Conservation (phyloP, 139 green algal species). For the Chlorella sp. region DNA sequence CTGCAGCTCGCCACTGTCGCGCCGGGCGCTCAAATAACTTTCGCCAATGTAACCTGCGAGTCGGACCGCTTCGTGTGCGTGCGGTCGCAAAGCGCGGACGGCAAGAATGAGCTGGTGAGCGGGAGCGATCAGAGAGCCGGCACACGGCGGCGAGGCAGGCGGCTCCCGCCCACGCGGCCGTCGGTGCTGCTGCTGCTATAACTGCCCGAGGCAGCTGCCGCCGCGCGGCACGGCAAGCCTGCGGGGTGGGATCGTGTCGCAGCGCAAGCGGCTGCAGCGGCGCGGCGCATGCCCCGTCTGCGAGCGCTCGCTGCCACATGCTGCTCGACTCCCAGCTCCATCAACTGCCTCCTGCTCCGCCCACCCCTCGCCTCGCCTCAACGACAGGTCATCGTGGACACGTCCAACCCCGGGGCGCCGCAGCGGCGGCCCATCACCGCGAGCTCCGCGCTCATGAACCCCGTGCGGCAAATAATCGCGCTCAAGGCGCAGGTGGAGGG, state of each 20-base stretch:
- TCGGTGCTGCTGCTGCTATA: too few species aligned
- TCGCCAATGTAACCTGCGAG: conserved; percentile 98
- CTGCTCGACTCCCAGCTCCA: too few species aligned
- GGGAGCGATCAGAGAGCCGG: background rate
- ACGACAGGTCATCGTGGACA: conserved; percentile 92
- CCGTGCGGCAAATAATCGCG: conserved; percentile 92
- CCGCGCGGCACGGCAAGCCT: too few species aligned
- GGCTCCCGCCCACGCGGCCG: too few species aligned
- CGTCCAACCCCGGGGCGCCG: conserved; percentile 73
- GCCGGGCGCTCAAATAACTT: conserved; percentile 94
- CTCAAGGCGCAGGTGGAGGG: conserved; percentile 80
- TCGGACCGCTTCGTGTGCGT: conserved; percentile 97
- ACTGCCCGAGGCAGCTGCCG: too few species aligned
- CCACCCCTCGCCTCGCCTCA: too few species aligned
- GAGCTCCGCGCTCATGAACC: conserved; percentile 96
- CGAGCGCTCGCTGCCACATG: too few species aligned
- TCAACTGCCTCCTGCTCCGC: too few species aligned
- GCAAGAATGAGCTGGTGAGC: conserved; percentile 45
- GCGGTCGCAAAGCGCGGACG: conserved; percentile 72
- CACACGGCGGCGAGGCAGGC: too few species aligned
- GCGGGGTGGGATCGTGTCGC: too few species aligned
- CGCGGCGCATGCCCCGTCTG: too few species aligned
- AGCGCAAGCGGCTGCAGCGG: too few species aligned
- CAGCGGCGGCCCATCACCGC: conserved; percentile 93
- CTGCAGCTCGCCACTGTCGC: conserved; percentile 78